Percentiles rank a stretch among this genome's conserved stretches.
These are phyloP conservation scores for Cladosporium sp. DNA, from an alignment of 2,329 filamentous ascomycete species.

Conservation along the genomic window DNA sequence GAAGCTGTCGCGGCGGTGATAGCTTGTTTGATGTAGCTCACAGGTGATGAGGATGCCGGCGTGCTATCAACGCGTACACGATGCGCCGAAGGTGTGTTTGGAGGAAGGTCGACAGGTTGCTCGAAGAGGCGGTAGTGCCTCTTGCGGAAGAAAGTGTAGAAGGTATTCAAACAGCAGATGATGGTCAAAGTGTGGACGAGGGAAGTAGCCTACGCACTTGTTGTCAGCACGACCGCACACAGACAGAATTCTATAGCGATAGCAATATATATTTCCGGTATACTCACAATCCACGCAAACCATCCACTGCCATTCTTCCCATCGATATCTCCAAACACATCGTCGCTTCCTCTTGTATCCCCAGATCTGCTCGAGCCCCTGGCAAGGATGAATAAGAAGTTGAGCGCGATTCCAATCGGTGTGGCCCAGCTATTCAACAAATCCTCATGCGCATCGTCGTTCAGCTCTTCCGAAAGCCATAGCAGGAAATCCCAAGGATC, in stretches of 20 bases:
- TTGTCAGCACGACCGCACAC: slow-evolving; percentile 8
- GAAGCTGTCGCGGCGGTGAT: slow-evolving; percentile 68
- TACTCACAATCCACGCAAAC: slow-evolving; percentile 61
- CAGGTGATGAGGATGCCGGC: slow-evolving; percentile 70
- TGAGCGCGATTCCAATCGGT: slow-evolving; percentile 70
- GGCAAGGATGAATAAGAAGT: slow-evolving; percentile 75
- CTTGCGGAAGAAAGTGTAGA: slow-evolving; percentile 75
- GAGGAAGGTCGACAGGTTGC: slow-evolving; percentile 69
- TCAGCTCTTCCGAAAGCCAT: slow-evolving; percentile 88
- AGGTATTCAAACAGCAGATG: slow-evolving; percentile 69
- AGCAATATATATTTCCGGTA: not conserved
- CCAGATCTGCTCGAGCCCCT: slow-evolving; percentile 56
- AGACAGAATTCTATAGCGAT: slow-evolving; percentile 43
- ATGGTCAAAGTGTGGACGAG: slow-evolving; percentile 65
- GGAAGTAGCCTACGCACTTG: slow-evolving; percentile 44
- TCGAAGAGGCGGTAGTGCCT: slow-evolving; percentile 91
- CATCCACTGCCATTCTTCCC: slow-evolving; percentile 54
- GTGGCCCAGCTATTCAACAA: slow-evolving; percentile 66
- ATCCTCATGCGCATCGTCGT: slow-evolving; percentile 87
- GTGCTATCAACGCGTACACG: slow-evolving; percentile 86
- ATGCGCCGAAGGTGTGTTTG: slow-evolving; percentile 77
- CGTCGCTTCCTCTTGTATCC: slow-evolving; percentile 48
- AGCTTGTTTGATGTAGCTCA: slow-evolving; percentile 67
- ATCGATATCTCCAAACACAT: slow-evolving; percentile 74
- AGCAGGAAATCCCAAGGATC: slow-evolving; percentile 87